These are phyloP conservation scores for Psilocybe tampanensis DNA, from an alignment of 768 basidiomycete genomes.

Conservation along the genomic window DNA sequence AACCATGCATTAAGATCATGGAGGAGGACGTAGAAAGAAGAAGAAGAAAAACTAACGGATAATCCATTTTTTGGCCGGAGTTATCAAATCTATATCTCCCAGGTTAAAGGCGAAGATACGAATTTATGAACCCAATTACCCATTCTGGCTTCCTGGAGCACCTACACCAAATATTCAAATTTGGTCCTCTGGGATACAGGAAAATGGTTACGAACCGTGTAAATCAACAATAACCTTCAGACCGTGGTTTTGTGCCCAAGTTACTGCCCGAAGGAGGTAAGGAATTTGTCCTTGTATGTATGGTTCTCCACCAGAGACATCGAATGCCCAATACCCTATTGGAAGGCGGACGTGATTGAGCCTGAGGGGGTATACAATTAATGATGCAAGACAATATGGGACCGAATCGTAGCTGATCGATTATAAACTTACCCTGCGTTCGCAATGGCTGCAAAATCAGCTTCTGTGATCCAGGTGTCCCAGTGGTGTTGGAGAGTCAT, in stretches of 20 bases:
- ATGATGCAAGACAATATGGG: background rate
- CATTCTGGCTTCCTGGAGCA: conserved; percentile 86
- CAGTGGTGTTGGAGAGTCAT: conserved; percentile 65
- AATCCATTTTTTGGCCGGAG: conserved; percentile 65
- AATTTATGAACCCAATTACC: conserved; percentile 41
- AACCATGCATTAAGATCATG: background rate
- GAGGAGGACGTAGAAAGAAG: background rate
- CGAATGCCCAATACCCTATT: conserved; percentile 91
- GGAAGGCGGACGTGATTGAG: conserved; percentile 84
- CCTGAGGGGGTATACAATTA: conserved; percentile 38
- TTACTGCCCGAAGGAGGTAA: conserved; percentile 65
- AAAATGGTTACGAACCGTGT: conserved; percentile 41
- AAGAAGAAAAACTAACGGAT: conserved; percentile 42
- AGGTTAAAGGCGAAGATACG: background rate
- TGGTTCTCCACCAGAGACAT: conserved; percentile 79
- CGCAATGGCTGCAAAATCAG: conserved; percentile 64
- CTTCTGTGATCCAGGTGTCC: conserved; percentile 74
- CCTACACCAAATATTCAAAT: conserved; percentile 28
- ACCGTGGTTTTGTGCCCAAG: conserved; percentile 69
- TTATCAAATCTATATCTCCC: conserved; percentile 69
- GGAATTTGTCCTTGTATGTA: conserved; percentile 77
- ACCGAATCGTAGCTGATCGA: background rate
- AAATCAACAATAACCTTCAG: conserved; percentile 85
- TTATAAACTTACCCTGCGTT: conserved; percentile 65
- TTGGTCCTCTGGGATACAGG: background rate